These are phyloP conservation scores for Metschnikowia vanudenii DNA, from an alignment of 805 yeast genomes.

Conservation along the genomic window DNA sequence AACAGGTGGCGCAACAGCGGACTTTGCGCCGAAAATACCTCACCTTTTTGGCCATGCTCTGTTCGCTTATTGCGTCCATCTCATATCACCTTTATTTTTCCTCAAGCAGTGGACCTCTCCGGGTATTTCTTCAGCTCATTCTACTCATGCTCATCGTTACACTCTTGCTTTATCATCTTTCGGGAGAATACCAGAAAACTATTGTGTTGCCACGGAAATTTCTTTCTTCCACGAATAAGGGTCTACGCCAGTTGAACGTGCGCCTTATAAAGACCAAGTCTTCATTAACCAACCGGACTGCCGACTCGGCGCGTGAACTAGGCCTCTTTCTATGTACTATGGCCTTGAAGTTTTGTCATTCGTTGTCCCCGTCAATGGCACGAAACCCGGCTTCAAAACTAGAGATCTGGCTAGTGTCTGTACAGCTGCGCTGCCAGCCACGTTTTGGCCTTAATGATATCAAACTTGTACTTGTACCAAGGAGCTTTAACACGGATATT, in stretches of 20 bases:
- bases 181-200: constrained; percentile 88
- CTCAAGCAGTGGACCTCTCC: constrained; percentile 22
- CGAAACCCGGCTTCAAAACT: constrained; percentile 32
- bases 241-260: constrained; percentile 78
- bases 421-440: constrained; percentile 51
- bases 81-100: constrained; percentile 37
- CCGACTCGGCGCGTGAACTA: constrained; percentile 39
- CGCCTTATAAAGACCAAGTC: constrained; percentile 63
- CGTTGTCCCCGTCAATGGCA: constrained; percentile 32
- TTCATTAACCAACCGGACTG: constrained; percentile 31
- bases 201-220: constrained; percentile 80
- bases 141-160: constrained; percentile 66
- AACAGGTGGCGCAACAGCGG: constrained; percentile 74
- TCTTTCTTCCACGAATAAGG: constrained; percentile 81
- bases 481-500: constrained; percentile 77
- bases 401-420: constrained; percentile 40
- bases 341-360: constrained; percentile 33
- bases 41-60: constrained; percentile 45
- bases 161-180: constrained; percentile 70
- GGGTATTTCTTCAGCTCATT: constrained; percentile 49
- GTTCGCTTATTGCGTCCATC: constrained; percentile 41
- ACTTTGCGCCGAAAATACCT: constrained; percentile 61
- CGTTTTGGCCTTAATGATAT: constrained; percentile 72
- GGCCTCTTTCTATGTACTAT: constrained; percentile 30
- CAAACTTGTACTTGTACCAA: constrained; percentile 74